Evolutionary conservation across 805 yeast species (phyloP), one percentile per base, ranked within the genome.

Genomic region (Metschnikowia amazonensis): DNA sequence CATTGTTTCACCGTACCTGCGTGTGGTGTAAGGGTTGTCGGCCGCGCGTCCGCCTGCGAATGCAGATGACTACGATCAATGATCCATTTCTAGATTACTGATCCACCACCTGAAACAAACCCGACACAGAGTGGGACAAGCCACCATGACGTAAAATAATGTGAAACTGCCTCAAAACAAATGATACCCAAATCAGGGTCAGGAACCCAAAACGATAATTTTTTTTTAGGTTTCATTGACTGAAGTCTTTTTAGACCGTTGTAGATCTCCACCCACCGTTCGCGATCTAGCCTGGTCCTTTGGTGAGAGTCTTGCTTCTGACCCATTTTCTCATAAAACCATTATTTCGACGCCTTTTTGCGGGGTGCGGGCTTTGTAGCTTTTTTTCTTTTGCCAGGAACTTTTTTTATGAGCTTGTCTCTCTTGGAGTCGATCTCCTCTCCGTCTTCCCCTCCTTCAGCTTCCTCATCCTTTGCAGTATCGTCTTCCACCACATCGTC

Each of bases 401-500:
- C 53, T 40, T 52, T 72, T 60, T 81, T 82, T 58, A 84, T 80
- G 53, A 82, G 73, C 59, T 77, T 80, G 58, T 83, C 88, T 69
- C 80, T 82, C 53, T 76, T 74, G 16, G 75, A 57, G 51, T 80
- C 86, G 13, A 70, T 65, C 36, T 66, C 70, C 3, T 67, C 78
- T 20, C 59, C 64, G 4, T 67, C 73, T n/a, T 66, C 75, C 21
- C 61, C 70, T 14, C 67, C 74, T 16, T 70, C 78, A 8, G 65
- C 75, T 25, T 71, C 75, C 25, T 69, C 76, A 24, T 73, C 72
- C 67, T 48, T 64, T 25, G 66, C 66, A 31, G 74, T 72, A 45
- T 79, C 82, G 46, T 81, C 88, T 21, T 77, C 82, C 33, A 84
- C 74, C 2, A 83, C 89, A 48, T 84, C 92, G 34, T 84, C 95